phyloP scores from a whole-genome alignment of 1,284 basidiomycete species.

The Melampsora medusae region DNA sequence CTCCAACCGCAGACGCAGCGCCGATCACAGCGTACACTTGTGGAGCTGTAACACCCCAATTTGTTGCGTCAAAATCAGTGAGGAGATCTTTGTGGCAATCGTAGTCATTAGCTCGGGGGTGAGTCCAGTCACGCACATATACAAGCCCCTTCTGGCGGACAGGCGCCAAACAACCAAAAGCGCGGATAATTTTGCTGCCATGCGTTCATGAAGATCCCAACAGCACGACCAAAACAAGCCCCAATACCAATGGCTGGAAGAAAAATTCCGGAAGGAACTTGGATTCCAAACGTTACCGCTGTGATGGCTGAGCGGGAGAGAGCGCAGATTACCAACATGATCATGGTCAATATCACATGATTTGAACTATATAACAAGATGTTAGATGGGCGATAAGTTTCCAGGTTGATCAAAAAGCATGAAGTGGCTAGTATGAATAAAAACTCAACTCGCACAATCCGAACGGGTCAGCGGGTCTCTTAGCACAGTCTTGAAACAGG shows the following conservation, averaged over 20 bases:
- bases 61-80: neutral
- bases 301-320: conserved; percentile 56
- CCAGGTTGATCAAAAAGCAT: neutral
- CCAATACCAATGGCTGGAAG: conserved; percentile 61
- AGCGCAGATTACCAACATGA: conserved; percentile 61
- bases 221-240: conserved; percentile 65
- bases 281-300: conserved; percentile 42
- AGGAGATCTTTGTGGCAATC: neutral
- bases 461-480: conserved; percentile 15
- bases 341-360: conserved; percentile 48
- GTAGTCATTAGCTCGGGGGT: neutral
- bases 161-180: conserved; percentile 42
- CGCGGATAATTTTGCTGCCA: conserved; percentile 40
- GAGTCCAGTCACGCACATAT: conserved; percentile 10
- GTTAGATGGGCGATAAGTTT: neutral
- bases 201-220: conserved; percentile 74
- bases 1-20: conserved; percentile 73
- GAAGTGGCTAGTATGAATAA: conserved; percentile 61
- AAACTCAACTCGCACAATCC: conserved; percentile 36
- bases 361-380: conserved; percentile 16
- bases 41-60: conserved; percentile 56
- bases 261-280: conserved; percentile 68
- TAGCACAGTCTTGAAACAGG: conserved; percentile 66
- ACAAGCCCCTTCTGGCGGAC: conserved; percentile 41
- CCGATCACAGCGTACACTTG: conserved; percentile 80